Percentiles rank a stretch among this genome's conserved stretches.
These are phyloP conservation scores for Talaromyces proteolyticus DNA, from an alignment of 495 filamentous ascomycete genomes.

Conservation along the genomic window DNA sequence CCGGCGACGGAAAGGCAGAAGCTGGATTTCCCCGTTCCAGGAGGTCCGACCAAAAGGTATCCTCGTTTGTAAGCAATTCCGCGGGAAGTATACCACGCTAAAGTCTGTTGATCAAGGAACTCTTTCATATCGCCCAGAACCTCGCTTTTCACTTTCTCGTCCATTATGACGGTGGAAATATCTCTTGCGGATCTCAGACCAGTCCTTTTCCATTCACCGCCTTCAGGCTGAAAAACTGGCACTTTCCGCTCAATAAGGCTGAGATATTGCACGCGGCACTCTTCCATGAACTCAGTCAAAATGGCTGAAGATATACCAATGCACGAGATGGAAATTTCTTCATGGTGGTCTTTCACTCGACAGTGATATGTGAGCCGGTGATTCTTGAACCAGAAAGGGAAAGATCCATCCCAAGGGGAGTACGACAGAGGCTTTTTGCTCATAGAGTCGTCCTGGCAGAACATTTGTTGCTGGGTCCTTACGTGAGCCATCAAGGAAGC, in stretches of 20 bases:
- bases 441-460: constrained; percentile 3
- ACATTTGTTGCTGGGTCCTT: constrained; percentile 10
- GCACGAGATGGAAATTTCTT: background rate
- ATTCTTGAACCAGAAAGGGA: constrained; percentile 20
- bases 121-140: constrained; percentile 11
- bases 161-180: constrained; percentile 6
- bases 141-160: constrained; percentile 5
- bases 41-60: constrained; percentile 60
- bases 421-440: constrained; percentile 24
- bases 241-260: constrained; percentile 8
- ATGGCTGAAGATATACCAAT: constrained; percentile 7
- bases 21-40: constrained; percentile 64
- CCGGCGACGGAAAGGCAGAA: constrained; percentile 58
- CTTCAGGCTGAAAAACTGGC: constrained; percentile 2
- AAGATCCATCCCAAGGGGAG: constrained; percentile 21
- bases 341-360: constrained; percentile 11
- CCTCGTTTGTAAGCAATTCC: constrained; percentile 60
- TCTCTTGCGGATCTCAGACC: background rate
- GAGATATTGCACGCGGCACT: constrained; percentile 14
- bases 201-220: constrained; percentile 5
- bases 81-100: constrained; percentile 37
- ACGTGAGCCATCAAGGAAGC: constrained; percentile 16
- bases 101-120: constrained; percentile 9
- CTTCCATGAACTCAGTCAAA: constrained; percentile 13
- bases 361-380: constrained; percentile 18